These are phyloP conservation scores for Hydnomerulius pinastri DNA, from an alignment of 768 basidiomycete species.

Conservation along the genomic window DNA sequence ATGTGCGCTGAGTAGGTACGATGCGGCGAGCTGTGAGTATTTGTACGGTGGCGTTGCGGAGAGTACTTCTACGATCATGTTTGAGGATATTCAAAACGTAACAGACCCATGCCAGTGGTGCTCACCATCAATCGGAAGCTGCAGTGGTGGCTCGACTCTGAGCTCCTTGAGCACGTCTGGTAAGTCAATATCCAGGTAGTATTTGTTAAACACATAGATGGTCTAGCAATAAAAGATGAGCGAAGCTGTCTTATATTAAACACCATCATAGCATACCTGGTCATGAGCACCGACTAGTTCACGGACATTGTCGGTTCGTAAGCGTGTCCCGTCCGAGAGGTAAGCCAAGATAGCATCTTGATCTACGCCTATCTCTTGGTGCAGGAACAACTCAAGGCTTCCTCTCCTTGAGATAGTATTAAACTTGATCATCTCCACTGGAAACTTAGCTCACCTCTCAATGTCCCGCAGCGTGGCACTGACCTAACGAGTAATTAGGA, in stretches of 20 bases:
- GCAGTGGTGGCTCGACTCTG: slow-evolving; percentile 58
- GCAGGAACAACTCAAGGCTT: slow-evolving; percentile 70
- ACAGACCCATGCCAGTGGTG: background rate
- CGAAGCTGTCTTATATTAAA: background rate
- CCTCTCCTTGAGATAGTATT: slow-evolving; percentile 46
- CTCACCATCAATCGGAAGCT: slow-evolving; percentile 74
- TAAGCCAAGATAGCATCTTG: slow-evolving; percentile 74
- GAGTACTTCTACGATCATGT: slow-evolving; percentile 47
- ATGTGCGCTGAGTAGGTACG: slow-evolving; percentile 65
- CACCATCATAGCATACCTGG: slow-evolving; percentile 52
- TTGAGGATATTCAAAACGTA: background rate
- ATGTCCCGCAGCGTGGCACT: slow-evolving; percentile 74
- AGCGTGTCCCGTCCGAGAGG: slow-evolving; percentile 74
- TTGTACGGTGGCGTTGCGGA: slow-evolving; percentile 73
- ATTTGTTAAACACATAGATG: slow-evolving; percentile 84
- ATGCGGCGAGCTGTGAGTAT: slow-evolving; percentile 63
- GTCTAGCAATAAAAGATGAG: slow-evolving; percentile 41
- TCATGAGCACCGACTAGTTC: slow-evolving; percentile 76
- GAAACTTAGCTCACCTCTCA: slow-evolving; percentile 53
- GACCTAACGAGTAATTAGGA: slow-evolving; percentile 31
- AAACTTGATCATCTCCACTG: slow-evolving; percentile 2
- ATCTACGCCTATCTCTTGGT: slow-evolving; percentile 71
- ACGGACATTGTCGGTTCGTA: slow-evolving; percentile 69
- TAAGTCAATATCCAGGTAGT: slow-evolving; percentile 70
- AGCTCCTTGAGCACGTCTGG: slow-evolving; percentile 67